A percentile compares a stretch with the other conserved stretches of the same genome.
Conservation (phyloP, 176 grass and related monocot species). For the Juncus effusus region DNA sequence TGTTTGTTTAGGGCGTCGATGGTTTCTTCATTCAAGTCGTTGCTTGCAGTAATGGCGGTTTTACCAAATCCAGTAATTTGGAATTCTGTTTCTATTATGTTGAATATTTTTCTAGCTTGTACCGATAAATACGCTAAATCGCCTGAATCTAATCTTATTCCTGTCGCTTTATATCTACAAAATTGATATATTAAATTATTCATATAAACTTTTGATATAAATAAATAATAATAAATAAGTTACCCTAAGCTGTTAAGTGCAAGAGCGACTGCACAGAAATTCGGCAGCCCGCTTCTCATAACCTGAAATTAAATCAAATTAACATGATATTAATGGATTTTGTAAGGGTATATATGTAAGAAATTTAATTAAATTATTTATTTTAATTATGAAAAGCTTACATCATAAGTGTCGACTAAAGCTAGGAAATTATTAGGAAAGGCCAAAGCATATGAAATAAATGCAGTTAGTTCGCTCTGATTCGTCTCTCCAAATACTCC, state of each 20-base stretch:
- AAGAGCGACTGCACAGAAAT: constrained; percentile 96
- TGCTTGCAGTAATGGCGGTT: constrained; percentile 86
- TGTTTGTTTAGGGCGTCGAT: constrained; percentile 98
- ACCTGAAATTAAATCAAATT: constrained; percentile 48
- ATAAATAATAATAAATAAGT: constrained; percentile 18
- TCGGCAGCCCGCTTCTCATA: constrained; percentile 95
- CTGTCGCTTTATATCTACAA: constrained; percentile 82
- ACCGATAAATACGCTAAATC: constrained; percentile 92
- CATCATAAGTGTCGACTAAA: constrained; percentile 95
- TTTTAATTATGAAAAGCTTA: constrained; percentile 43
- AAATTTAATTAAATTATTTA: background rate
- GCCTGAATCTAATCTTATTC: constrained; percentile 98
- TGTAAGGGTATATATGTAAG: constrained; percentile 1
- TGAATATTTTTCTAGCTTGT: constrained; percentile 78
- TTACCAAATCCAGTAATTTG: constrained; percentile 60
- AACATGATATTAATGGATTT: constrained; percentile 5
- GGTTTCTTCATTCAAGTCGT: constrained; percentile 97
- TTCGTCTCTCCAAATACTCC: constrained; percentile 81
- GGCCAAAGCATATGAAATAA: constrained; percentile 89
- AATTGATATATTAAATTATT: background rate
- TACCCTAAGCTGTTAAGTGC: constrained; percentile 94
- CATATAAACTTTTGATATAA: constrained; percentile 15
- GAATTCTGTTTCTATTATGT: constrained; percentile 65
- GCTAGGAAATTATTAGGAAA: constrained; percentile 92
- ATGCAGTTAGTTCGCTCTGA: constrained; percentile 93